Evolutionary conservation across 2,329 filamentous ascomycete genomes (phyloP).

Genomic region (Scolecobasidium constrictum): DNA sequence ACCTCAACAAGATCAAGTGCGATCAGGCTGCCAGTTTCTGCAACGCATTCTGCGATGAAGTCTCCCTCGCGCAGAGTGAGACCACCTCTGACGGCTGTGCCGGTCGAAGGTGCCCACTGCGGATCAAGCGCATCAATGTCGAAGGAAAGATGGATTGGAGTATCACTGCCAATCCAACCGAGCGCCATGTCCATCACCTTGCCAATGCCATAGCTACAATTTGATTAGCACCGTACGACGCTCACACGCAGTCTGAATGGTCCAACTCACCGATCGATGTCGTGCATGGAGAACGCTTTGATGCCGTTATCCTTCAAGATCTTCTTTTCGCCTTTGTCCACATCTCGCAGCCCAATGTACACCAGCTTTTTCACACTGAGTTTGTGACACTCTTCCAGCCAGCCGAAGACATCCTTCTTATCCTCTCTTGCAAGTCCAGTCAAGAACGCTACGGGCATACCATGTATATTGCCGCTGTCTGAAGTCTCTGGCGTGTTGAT

Average conservation of each 20-base stretch:
- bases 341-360: constrained; percentile 90
- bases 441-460: constrained; percentile 92
- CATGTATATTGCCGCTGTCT: constrained; percentile 87
- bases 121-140: constrained; percentile 95
- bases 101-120: constrained; percentile 91
- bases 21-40: constrained; percentile 44
- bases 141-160: constrained; percentile 93
- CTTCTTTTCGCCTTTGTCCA: constrained; percentile 88
- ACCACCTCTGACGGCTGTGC: constrained; percentile 86
- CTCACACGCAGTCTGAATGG: no score
- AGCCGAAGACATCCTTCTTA: constrained; percentile 74
- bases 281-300: constrained; percentile 97
- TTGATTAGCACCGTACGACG: no score
- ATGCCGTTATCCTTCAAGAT: constrained; percentile 81
- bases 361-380: constrained; percentile 76
- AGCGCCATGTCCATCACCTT: constrained; percentile 98
- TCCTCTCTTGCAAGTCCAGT: constrained; percentile 74
- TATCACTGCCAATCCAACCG: constrained; percentile 86
- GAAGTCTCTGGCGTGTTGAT: constrained; percentile 94
- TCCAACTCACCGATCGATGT: constrained; percentile 74
- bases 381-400: constrained; percentile 64
- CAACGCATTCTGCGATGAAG: constrained; percentile 73
- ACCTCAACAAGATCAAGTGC: constrained; percentile 48
- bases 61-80: constrained; percentile 91
- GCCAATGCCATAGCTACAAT: constrained; percentile 85